These are phyloP conservation scores for Thielaviopsis populi DNA, from an alignment of 2,329 filamentous ascomycete species.

Conservation along the genomic window DNA sequence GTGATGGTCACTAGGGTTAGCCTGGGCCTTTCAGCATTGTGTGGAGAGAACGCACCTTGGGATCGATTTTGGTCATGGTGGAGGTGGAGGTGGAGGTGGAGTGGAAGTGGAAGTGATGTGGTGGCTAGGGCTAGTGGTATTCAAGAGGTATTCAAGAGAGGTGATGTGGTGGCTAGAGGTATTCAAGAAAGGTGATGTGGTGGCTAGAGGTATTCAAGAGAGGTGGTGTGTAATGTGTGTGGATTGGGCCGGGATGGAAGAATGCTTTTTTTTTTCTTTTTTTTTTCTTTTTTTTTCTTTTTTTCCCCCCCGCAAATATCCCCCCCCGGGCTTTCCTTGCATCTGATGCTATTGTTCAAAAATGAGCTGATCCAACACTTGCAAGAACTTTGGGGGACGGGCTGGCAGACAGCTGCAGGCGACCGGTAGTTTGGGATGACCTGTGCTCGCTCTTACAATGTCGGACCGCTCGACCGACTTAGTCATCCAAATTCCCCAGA, in stretches of 20 bases:
- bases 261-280: neutral
- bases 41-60: conserved; percentile 13
- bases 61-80: conserved; percentile 16
- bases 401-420: neutral
- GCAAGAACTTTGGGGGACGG: neutral
- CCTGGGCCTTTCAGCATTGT: neutral
- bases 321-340: neutral
- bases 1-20: conserved; percentile 13
- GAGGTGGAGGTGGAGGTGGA: too few relatives aligned
- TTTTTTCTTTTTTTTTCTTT: neutral
- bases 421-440: too few relatives aligned
- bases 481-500: neutral
- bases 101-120: too few relatives aligned
- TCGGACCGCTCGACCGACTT: too few relatives aligned
- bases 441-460: too few relatives aligned
- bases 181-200: neutral
- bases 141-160: too few relatives aligned
- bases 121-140: too few relatives aligned
- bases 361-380: neutral
- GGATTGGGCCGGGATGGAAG: neutral
- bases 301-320: neutral
- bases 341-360: neutral
- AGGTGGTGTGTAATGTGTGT: neutral
- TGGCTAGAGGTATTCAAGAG: neutral
- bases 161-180: too few relatives aligned